Percentiles rank a stretch among this genome's conserved stretches.
phyloP scores from a whole-genome alignment of 1,139 yeast species.

The Kodamaea fungicola region DNA sequence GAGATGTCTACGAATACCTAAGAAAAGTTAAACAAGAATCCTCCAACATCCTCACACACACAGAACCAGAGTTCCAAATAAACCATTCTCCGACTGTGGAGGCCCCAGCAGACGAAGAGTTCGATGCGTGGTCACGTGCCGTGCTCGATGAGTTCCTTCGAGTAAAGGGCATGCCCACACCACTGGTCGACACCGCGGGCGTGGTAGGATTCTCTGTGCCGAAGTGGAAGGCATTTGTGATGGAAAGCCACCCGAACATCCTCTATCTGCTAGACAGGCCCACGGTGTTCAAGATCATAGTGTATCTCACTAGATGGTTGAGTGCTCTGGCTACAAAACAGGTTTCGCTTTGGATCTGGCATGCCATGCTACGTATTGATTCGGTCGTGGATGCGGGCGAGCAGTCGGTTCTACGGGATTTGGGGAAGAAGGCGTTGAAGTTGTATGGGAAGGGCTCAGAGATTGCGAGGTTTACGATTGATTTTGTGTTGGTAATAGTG shows the following conservation, averaged over 20 bases:
- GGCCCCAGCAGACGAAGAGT: not conserved
- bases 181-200: not conserved
- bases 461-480: slow-evolving; percentile 24
- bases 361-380: slow-evolving; percentile 33
- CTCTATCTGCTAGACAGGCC: slow-evolving; percentile 26
- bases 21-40: slow-evolving; percentile 31
- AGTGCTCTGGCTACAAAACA: slow-evolving; percentile 26
- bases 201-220: slow-evolving; percentile 21
- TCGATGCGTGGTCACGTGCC: not conserved
- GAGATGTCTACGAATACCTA: slow-evolving; percentile 26
- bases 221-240: slow-evolving; percentile 30
- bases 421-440: slow-evolving; percentile 39
- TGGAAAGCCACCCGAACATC: slow-evolving; percentile 30
- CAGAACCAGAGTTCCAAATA: slow-evolving; percentile 1
- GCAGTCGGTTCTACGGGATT: slow-evolving; percentile 31
- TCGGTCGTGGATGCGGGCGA: slow-evolving; percentile 32
- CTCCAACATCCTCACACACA: slow-evolving; percentile 15
- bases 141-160: slow-evolving; percentile 2
- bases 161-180: not conserved
- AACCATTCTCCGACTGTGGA: not conserved
- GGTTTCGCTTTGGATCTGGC: slow-evolving; percentile 39
- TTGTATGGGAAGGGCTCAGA: slow-evolving; percentile 14
- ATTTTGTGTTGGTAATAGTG: slow-evolving; percentile 31
- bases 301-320: slow-evolving; percentile 39
- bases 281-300: slow-evolving; percentile 32